Percentiles rank a stretch among this genome's conserved stretches.
These are phyloP conservation scores for Colletotrichum spinosum DNA, from an alignment of 2,329 filamentous ascomycete genomes.

Conservation along the genomic window DNA sequence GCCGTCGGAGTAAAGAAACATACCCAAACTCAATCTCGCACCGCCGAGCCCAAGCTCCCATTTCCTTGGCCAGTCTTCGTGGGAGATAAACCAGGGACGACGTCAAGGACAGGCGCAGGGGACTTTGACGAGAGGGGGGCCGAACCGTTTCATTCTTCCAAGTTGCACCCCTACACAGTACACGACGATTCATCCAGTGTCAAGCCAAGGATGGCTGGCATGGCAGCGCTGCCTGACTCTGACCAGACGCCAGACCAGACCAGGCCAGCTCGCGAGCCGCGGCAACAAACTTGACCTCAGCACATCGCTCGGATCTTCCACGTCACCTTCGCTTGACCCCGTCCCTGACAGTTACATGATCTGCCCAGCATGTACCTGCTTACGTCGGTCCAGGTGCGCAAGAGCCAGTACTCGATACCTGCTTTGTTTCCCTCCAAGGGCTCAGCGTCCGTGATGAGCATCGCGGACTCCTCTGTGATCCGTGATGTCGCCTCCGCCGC, in stretches of 20 bases:
- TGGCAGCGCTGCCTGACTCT: not conserved
- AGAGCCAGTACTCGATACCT: conserved; percentile 36
- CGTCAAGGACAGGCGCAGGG: conserved; percentile 21
- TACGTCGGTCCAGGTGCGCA: conserved; percentile 34
- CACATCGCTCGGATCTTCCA: conserved; percentile 15
- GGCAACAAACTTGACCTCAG: conserved; percentile 18
- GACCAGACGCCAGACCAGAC: not conserved
- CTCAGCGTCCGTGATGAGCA: conserved; percentile 15
- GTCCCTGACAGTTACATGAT: conserved; percentile 35
- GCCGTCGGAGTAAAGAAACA: conserved; percentile 6
- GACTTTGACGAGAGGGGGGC: conserved; percentile 13
- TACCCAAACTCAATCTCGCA: conserved; percentile 24
- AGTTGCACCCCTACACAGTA: conserved; percentile 18
- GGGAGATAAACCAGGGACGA: conserved; percentile 29
- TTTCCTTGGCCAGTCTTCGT: conserved; percentile 11
- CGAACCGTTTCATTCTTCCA: conserved; percentile 29
- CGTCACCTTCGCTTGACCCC: conserved; percentile 32
- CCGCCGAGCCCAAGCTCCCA: conserved; percentile 31
- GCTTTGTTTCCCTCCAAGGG: conserved; percentile 20
- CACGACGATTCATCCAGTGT: conserved; percentile 27
- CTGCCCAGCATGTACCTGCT: conserved; percentile 31
- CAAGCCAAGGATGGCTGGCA: not conserved
- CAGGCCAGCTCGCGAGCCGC: conserved; percentile 18
- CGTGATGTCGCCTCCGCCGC: conserved; percentile 36
- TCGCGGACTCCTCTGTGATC: conserved; percentile 32